A percentile compares a stretch with the other conserved stretches of the same genome.
These are phyloP conservation scores for Crithidia expoeki DNA, from an alignment of 208 protist genomes.

Conservation along the genomic window DNA sequence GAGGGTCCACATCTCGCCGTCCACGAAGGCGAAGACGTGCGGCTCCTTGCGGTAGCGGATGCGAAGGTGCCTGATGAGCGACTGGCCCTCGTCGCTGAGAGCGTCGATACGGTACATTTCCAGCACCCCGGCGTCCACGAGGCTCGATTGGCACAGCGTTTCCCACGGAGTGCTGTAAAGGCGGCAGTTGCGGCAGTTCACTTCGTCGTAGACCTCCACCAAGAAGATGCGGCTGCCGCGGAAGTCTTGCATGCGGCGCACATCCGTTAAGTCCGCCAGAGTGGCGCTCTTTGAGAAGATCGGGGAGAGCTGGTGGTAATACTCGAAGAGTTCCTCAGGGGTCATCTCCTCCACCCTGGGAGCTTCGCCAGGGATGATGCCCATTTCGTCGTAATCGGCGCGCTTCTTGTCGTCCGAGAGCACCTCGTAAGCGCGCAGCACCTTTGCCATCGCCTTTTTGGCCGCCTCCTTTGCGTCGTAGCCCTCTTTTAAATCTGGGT, in stretches of 20 bases:
- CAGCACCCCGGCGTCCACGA: constrained; percentile 59
- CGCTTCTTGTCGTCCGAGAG: constrained; percentile 74
- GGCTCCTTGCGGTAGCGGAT: constrained; percentile 33
- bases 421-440: constrained; percentile 83
- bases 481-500: constrained; percentile 91
- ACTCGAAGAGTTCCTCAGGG: constrained; percentile 66
- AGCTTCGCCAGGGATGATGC: constrained; percentile 69
- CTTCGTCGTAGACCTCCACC: constrained; percentile 80
- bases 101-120: constrained; percentile 87
- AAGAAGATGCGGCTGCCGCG: constrained; percentile 70
- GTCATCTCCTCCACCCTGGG: constrained; percentile 49
- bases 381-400: constrained; percentile 71
- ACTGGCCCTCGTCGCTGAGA: constrained; percentile 46
- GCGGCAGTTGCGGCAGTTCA: constrained; percentile 57
- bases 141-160: constrained; percentile 58
- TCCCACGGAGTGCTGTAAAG: constrained; percentile 71
- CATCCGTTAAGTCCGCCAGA: constrained; percentile 39
- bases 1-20: constrained; percentile 69
- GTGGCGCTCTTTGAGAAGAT: constrained; percentile 80
- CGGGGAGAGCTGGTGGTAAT: constrained; percentile 73
- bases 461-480: constrained; percentile 84
- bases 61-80: constrained; percentile 48
- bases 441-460: constrained; percentile 80
- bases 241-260: constrained; percentile 67
- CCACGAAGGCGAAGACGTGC: constrained; percentile 62